These are phyloP conservation scores for Lasiosphaeriaceae sp. DNA, from an alignment of 495 filamentous ascomycete species.

Conservation along the genomic window DNA sequence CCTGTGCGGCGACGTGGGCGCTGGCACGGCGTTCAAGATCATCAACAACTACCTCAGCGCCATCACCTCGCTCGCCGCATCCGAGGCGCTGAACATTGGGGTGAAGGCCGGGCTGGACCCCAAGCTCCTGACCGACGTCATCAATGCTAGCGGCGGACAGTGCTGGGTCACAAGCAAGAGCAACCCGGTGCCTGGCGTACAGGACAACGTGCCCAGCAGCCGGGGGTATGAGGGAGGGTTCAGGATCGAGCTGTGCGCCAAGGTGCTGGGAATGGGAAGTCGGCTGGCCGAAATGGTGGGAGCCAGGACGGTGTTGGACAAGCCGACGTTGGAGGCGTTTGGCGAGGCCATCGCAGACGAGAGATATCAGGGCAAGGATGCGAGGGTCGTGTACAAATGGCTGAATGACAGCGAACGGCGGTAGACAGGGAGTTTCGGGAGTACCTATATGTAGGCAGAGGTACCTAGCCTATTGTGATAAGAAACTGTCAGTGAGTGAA, in stretches of 20 bases:
- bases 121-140: slow-evolving; percentile 31
- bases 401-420: slow-evolving; percentile 28
- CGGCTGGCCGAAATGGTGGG: slow-evolving; percentile 23
- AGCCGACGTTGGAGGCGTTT: slow-evolving; percentile 21
- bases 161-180: slow-evolving; percentile 39
- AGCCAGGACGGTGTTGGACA: slow-evolving; percentile 25
- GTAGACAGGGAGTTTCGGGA: no score
- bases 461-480: no score
- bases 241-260: slow-evolving; percentile 35
- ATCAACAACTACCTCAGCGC: slow-evolving; percentile 41
- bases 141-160: slow-evolving; percentile 34
- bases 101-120: slow-evolving; percentile 37
- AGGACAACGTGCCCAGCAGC: slow-evolving; percentile 32
- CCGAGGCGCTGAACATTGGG: slow-evolving; percentile 39
- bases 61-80: slow-evolving; percentile 36
- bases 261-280: slow-evolving; percentile 26
- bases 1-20: slow-evolving; percentile 24
- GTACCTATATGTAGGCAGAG: no score
- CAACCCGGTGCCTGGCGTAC: slow-evolving; percentile 36
- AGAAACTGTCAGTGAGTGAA: no score
- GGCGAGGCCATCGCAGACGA: slow-evolving; percentile 25
- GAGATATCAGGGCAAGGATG: slow-evolving; percentile 27
- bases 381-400: slow-evolving; percentile 31
- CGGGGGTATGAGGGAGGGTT: slow-evolving; percentile 38
- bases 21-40: slow-evolving; percentile 38